A percentile compares a stretch with the other conserved stretches of the same genome.
phyloP scores from a whole-genome alignment of 768 basidiomycete species.

The Russula ochroleuca region DNA sequence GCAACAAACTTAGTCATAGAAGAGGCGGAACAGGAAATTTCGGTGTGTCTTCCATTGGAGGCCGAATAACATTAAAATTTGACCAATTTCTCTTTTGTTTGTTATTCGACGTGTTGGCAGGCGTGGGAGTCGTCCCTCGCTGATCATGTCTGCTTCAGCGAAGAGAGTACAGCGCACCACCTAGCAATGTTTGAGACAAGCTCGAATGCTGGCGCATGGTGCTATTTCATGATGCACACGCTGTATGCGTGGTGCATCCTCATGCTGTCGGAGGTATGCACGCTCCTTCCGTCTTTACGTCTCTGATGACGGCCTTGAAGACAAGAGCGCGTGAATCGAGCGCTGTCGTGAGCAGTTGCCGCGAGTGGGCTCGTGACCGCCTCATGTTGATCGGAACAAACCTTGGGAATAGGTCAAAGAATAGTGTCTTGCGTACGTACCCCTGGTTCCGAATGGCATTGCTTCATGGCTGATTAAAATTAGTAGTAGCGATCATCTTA shows the following conservation, averaged over 20 bases:
- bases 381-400: slow-evolving; percentile 40
- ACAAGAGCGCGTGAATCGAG: slow-evolving; percentile 1
- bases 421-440: slow-evolving; percentile 45
- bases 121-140: slow-evolving; percentile 67
- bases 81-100: background rate
- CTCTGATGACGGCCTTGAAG: slow-evolving; percentile 8
- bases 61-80: background rate
- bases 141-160: slow-evolving; percentile 64
- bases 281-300: background rate
- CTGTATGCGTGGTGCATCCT: slow-evolving; percentile 65
- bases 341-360: slow-evolving; percentile 21
- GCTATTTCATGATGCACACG: slow-evolving; percentile 70
- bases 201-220: slow-evolving; percentile 77
- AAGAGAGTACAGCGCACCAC: slow-evolving; percentile 64
- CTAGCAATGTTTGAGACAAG: slow-evolving; percentile 75
- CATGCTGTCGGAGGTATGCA: slow-evolving; percentile 56
- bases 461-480: slow-evolving; percentile 40
- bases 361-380: slow-evolving; percentile 39
- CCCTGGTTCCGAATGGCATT: background rate
- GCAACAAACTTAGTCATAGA: slow-evolving; percentile 13
- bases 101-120: slow-evolving; percentile 34
- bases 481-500: slow-evolving; percentile 61
- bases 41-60: slow-evolving; percentile 16
- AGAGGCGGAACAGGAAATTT: slow-evolving; percentile 21
- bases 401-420: slow-evolving; percentile 41